Evolutionary conservation across 805 yeast genomes (phyloP), one percentile per base, ranked within the genome.

Genomic region (Candida multigemmis): DNA sequence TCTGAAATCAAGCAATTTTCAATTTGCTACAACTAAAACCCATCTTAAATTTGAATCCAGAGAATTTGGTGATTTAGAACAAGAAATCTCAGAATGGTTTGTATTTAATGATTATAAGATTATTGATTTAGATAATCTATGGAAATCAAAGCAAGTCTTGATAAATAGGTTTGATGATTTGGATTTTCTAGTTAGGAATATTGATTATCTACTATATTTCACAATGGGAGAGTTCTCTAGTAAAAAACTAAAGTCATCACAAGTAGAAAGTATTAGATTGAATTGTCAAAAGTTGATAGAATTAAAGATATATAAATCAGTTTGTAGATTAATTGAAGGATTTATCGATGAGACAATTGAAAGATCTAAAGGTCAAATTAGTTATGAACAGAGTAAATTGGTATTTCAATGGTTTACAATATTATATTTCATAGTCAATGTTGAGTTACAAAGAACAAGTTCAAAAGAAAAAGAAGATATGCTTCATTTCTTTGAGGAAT

Each of bases 51-150:
- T 53, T 35, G 33, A 42, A 16, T 45, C 57, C 25, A 18, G 28
- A 12, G 65, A 61, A 21, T 30, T 34, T 21, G 51, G 44, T 2
- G 30, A 26, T 5, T 40, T 61, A 12, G 40, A 35, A 9, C 36
- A 34, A 12, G 66, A 58, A 27, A 32, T 61, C 13, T 42, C 44
- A 15, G 62, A 59, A 25, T 61, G 68, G 68, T 61, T 61, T 29
- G 42, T 50, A 3, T 38, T 35, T 21, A 37, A 46, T 23, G 67
- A 61, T 37, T 50, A 48, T 21, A 29, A 31, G 8, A 31, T 35
- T 3, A 13, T 49, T 7, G 49, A 50, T 18, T 10, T 10, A n/a
- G n/a, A n/a, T n/a, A n/a, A n/a, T n/a, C n/a, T n/a, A n/a, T n/a
- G n/a, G n/a, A n/a, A n/a, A n/a, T n/a, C n/a, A n/a, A n/a, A n/a